phyloP scores from a whole-genome alignment of 495 filamentous ascomycete genomes.

The Talaromyces ruber region DNA sequence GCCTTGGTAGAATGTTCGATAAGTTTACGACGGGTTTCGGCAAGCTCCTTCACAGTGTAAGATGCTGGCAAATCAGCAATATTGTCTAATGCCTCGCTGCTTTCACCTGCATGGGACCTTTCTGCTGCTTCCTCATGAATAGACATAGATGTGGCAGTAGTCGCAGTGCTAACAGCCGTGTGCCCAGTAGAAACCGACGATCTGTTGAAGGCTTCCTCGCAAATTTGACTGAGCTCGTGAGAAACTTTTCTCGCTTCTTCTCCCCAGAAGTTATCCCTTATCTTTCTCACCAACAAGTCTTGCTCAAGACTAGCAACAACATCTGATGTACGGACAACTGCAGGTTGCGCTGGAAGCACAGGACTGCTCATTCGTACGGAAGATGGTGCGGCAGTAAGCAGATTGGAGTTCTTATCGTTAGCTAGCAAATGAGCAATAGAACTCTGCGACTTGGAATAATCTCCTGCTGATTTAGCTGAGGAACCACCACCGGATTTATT shows the following conservation, averaged over 20 bases:
- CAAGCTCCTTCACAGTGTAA: slow-evolving; percentile 41
- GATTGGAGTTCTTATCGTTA: slow-evolving; percentile 2
- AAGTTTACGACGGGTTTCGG: slow-evolving; percentile 48
- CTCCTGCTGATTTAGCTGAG: slow-evolving; percentile 15
- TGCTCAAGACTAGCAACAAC: slow-evolving; percentile 1
- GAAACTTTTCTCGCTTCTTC: slow-evolving; percentile 60
- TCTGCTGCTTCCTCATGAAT: slow-evolving; percentile 15
- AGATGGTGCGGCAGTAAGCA: background rate
- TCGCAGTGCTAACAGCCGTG: slow-evolving; percentile 37
- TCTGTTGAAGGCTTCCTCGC: slow-evolving; percentile 76
- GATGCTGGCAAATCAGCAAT: slow-evolving; percentile 18
- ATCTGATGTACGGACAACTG: slow-evolving; percentile 23
- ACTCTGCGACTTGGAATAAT: background rate
- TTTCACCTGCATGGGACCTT: background rate
- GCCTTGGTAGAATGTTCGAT: slow-evolving; percentile 35
- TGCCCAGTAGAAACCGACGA: slow-evolving; percentile 47
- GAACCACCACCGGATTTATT: slow-evolving; percentile 34
- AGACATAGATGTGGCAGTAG: slow-evolving; percentile 45
- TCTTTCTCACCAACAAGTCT: slow-evolving; percentile 25
- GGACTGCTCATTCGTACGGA: slow-evolving; percentile 18
- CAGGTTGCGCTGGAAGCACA: slow-evolving; percentile 30
- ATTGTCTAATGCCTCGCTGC: background rate
- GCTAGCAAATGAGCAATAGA: background rate
- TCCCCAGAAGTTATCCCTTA: slow-evolving; percentile 38
- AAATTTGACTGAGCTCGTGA: slow-evolving; percentile 56